Percentiles rank a stretch among this genome's conserved stretches.
phyloP scores from a whole-genome alignment of 257 asterid species.

The Sherardia arvensis region DNA sequence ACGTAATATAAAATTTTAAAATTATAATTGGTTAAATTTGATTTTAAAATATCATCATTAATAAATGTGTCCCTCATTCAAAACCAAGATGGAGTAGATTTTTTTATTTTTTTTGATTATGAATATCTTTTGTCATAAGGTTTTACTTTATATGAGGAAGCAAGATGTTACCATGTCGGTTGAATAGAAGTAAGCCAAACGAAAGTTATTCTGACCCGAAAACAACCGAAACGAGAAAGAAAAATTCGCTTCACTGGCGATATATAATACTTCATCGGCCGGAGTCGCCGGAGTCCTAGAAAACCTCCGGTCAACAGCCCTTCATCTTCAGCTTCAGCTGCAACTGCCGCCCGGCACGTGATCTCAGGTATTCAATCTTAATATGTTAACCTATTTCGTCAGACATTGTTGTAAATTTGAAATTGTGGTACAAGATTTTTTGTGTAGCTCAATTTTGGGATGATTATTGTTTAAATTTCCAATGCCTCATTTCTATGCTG shows the following conservation, averaged over 20 bases:
- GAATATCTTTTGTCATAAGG: too few species aligned
- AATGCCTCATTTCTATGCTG: not conserved
- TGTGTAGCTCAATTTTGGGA: not conserved
- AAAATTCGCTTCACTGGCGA: not conserved
- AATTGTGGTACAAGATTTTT: not conserved
- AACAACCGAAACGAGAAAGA: not conserved
- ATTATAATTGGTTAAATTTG: too few species aligned
- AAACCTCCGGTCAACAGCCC: not conserved
- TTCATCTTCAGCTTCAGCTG: not conserved
- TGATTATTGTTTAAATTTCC: not conserved
- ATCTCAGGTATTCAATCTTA: not conserved
- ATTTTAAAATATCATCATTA: too few species aligned
- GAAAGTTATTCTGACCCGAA: too few species aligned
- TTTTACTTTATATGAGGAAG: too few species aligned
- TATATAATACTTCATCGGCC: not conserved
- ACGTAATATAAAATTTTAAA: too few species aligned
- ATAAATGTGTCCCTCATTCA: too few species aligned
- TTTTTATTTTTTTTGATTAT: too few species aligned
- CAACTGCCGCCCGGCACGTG: constrained; percentile 1
- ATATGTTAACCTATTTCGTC: not conserved
- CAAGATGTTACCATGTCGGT: too few species aligned
- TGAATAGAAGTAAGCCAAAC: too few species aligned
- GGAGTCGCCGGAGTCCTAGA: not conserved
- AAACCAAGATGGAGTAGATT: too few species aligned
- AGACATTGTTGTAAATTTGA: not conserved